phyloP scores from a whole-genome alignment of 2,329 filamentous ascomycete genomes.

The Alternaria alternata region DNA sequence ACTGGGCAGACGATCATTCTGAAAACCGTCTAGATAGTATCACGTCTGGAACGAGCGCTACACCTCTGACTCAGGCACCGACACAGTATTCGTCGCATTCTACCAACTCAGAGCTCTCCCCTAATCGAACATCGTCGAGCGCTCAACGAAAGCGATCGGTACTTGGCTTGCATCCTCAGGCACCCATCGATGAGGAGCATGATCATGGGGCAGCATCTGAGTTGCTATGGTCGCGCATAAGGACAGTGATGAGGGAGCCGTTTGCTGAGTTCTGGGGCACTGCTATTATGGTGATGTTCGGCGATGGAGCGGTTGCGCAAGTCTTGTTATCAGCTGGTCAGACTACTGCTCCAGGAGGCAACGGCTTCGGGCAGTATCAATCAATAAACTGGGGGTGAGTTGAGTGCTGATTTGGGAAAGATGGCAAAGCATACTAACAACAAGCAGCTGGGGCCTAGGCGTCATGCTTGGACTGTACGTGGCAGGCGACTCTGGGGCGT shows the following conservation, averaged over 20 bases:
- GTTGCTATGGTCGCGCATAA: conserved; percentile 50
- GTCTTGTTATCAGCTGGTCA: conserved; percentile 51
- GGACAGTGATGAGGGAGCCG: conserved; percentile 52
- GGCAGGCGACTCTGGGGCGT: conserved; percentile 70
- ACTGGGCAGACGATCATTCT: conserved; percentile 28
- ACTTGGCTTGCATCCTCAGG: conserved; percentile 51
- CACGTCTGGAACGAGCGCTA: conserved; percentile 19
- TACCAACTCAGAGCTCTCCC: conserved; percentile 11
- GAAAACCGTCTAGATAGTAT: conserved; percentile 17
- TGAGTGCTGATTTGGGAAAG: neutral
- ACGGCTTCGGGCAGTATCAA: conserved; percentile 55
- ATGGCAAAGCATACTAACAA: conserved; percentile 7
- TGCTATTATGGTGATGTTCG: conserved; percentile 55
- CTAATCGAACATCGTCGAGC: conserved; percentile 33
- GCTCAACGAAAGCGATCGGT: conserved; percentile 33
- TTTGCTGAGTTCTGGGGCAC: conserved; percentile 57
- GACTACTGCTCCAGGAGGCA: conserved; percentile 51
- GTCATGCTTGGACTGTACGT: conserved; percentile 66
- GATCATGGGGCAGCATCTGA: conserved; percentile 47
- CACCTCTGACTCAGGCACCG: conserved; percentile 24
- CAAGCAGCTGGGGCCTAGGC: conserved; percentile 46
- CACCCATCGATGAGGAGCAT: conserved; percentile 54
- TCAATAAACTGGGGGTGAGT: conserved; percentile 54
- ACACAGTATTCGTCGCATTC: conserved; percentile 30
- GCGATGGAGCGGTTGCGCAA: conserved; percentile 56